These are phyloP conservation scores for Fagus sylvatica DNA, from an alignment of 306 rosid genomes.

Conservation along the genomic window DNA sequence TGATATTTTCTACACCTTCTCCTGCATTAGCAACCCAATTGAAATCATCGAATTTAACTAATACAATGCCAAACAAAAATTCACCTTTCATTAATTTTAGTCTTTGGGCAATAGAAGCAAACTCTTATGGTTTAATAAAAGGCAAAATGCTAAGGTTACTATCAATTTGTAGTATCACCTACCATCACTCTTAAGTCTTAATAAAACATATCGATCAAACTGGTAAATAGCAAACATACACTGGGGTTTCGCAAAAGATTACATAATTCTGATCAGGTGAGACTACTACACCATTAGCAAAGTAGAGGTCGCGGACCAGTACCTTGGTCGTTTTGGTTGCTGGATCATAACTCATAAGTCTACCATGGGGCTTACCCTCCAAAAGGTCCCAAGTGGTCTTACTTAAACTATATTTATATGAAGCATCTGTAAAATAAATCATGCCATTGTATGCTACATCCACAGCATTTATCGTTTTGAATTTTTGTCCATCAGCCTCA, in stretches of 20 bases:
- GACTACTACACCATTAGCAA: constrained; percentile 61
- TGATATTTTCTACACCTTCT: constrained; percentile 56
- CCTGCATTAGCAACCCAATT: constrained; percentile 28
- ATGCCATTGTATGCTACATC: constrained; percentile 57
- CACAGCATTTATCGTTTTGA: constrained; percentile 51
- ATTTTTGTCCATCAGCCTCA: constrained; percentile 45
- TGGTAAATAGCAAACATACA: constrained; percentile 29
- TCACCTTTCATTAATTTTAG: neutral
- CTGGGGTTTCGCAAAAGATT: constrained; percentile 55
- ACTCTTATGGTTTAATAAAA: no score
- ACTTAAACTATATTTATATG: constrained; percentile 41
- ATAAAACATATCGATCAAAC: no score
- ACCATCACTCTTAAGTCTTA: no score
- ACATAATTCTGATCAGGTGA: constrained; percentile 58
- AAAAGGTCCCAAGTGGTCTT: constrained; percentile 29
- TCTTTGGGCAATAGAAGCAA: neutral
- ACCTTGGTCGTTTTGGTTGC: constrained; percentile 48
- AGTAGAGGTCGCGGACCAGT: constrained; percentile 47
- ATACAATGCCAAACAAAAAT: neutral
- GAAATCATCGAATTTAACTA: neutral
- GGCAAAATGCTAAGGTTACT: no score
- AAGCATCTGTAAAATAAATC: constrained; percentile 66
- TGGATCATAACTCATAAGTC: constrained; percentile 61
- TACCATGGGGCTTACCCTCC: constrained; percentile 63
- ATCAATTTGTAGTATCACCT: no score